A percentile compares a stretch with the other conserved stretches of the same genome.
Evolutionary conservation across 1,284 basidiomycete species (phyloP).

Genomic region (Mycosarcoma maydis): DNA sequence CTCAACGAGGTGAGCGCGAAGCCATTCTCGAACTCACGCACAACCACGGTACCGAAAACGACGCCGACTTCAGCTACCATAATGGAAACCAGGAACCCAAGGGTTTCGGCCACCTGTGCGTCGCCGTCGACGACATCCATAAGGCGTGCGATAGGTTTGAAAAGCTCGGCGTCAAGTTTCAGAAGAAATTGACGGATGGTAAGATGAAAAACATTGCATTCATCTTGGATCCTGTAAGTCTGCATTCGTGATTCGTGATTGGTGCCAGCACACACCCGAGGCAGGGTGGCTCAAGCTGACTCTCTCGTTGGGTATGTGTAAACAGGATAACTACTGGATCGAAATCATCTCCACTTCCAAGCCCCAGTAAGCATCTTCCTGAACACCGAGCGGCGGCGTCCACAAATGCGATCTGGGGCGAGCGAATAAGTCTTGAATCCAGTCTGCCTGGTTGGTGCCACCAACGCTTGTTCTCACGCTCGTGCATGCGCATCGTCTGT

Average conservation of each 20-base stretch:
- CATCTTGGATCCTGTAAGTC: conserved; percentile 77
- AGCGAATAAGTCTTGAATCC: no score
- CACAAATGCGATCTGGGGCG: no score
- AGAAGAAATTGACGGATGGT: conserved; percentile 86
- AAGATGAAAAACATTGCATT: conserved; percentile 86
- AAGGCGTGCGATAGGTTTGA: conserved; percentile 86
- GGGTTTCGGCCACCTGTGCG: conserved; percentile 74
- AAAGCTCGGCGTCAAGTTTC: conserved; percentile 81
- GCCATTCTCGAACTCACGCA: conserved; percentile 52
- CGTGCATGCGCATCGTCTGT: no score
- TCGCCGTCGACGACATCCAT: conserved; percentile 83
- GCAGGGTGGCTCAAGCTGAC: no score
- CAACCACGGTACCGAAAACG: conserved; percentile 66
- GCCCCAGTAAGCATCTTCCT: conserved; percentile 40
- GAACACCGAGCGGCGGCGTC: no score
- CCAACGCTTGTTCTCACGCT: no score
- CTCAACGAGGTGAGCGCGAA: conserved; percentile 73
- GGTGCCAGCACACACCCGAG: no score
- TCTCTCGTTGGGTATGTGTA: no score
- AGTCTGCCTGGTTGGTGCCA: no score
- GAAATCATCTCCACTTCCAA: conserved; percentile 67
- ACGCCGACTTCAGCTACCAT: conserved; percentile 58
- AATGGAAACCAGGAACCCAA: conserved; percentile 63
- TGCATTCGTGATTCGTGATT: no score
- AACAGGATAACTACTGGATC: conserved; percentile 70